These are phyloP conservation scores for Diaporthe citriasiana DNA, from an alignment of 2,329 filamentous ascomycete genomes.

Conservation along the genomic window DNA sequence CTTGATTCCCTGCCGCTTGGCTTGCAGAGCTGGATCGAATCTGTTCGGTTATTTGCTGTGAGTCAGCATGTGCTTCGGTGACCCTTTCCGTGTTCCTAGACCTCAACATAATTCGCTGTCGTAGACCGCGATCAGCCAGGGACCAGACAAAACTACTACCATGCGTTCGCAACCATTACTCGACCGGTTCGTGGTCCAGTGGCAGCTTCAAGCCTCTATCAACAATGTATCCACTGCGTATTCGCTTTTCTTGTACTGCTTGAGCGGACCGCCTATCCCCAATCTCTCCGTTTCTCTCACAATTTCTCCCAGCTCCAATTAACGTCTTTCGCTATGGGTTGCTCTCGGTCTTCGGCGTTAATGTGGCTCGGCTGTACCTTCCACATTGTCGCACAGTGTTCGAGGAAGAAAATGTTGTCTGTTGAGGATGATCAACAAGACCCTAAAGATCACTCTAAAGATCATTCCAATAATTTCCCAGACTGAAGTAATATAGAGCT, in stretches of 20 bases:
- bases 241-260: not conserved
- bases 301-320: not conserved
- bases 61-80: not conserved
- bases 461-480: not conserved
- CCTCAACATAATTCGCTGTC: not conserved
- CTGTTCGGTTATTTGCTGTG: conserved; percentile 15
- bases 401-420: not conserved
- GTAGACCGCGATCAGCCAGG: not conserved
- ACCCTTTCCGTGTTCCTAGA: conserved; percentile 7
- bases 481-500: not conserved
- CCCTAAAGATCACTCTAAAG: not conserved
- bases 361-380: not conserved
- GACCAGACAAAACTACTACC: not conserved
- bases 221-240: not conserved
- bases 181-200: not conserved
- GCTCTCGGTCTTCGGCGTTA: not conserved
- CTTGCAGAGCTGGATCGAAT: conserved; percentile 20
- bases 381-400: not conserved
- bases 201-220: not conserved
- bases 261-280: not conserved
- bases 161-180: not conserved
- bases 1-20: conserved; percentile 17
- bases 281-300: not conserved
- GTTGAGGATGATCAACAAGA: not conserved
- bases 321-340: not conserved